phyloP scores from a whole-genome alignment of 768 basidiomycete genomes.

The Hygrocybe coccinea region DNA sequence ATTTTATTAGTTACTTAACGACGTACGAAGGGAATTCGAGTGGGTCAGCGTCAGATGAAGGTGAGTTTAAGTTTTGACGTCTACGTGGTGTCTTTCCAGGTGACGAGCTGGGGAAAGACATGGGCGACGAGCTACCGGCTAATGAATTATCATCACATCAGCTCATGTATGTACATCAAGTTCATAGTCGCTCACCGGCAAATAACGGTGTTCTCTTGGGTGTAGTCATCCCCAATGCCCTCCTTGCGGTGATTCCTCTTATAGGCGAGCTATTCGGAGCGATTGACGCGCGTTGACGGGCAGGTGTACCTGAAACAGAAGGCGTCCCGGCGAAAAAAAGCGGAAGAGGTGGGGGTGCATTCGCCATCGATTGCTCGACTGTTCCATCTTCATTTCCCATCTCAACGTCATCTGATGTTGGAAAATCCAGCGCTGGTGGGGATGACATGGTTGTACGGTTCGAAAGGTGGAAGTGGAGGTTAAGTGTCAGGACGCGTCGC shows the following conservation, averaged over 20 bases:
- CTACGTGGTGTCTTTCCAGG: slow-evolving; percentile 46
- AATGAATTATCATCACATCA: slow-evolving; percentile 12
- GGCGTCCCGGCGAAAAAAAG: slow-evolving; percentile 55
- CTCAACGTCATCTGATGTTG: slow-evolving; percentile 58
- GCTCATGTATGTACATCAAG: slow-evolving; percentile 1
- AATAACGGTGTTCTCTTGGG: slow-evolving; percentile 54
- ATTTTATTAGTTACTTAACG: neutral
- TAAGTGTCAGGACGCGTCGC: slow-evolving; percentile 40
- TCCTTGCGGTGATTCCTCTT: slow-evolving; percentile 42
- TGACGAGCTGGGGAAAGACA: slow-evolving; percentile 61
- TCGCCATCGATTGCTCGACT: slow-evolving; percentile 36
- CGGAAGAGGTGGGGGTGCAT: slow-evolving; percentile 40
- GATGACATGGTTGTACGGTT: slow-evolving; percentile 48
- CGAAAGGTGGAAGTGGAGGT: slow-evolving; percentile 35
- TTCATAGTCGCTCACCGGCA: slow-evolving; percentile 36
- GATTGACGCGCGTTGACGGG: slow-evolving; percentile 33
- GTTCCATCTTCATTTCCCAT: slow-evolving; percentile 39
- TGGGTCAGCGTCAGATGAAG: slow-evolving; percentile 55
- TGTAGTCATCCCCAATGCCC: slow-evolving; percentile 52
- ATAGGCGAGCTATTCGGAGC: slow-evolving; percentile 46
- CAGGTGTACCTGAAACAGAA: slow-evolving; percentile 48
- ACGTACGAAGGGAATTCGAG: slow-evolving; percentile 67
- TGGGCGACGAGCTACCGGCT: slow-evolving; percentile 59
- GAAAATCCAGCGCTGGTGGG: slow-evolving; percentile 60
- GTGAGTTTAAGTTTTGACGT: slow-evolving; percentile 30